Evolutionary conservation across 2,329 filamentous ascomycete species (phyloP), one percentile per base, ranked within the genome.

Genomic region (Colletotrichum theobromicola): DNA sequence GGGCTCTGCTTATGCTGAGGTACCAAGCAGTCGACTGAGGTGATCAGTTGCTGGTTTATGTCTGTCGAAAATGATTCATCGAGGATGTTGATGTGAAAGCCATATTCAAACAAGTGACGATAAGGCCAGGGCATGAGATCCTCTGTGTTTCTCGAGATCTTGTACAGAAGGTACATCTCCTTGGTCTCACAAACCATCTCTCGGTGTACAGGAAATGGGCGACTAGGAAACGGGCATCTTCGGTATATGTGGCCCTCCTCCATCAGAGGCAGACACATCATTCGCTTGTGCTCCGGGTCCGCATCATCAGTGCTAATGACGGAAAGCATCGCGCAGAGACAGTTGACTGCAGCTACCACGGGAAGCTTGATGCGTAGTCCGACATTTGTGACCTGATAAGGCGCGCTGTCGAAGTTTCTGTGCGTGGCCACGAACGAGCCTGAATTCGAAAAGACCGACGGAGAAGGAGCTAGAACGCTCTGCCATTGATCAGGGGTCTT

Each of bases 181-280:
- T 53, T 71, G 3, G 55, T 53, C n/a, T 67, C 72, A 34, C 63
- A 67, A 13, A 62, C 62, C 68, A 75, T 58, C 7, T 24, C 13
- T 5, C 58, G 30, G 26, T 72, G 72, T 10, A 75, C 32, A 3
- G 72, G 63, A 28, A 75, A 72, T 3, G 68, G 63, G 4, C 46
- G 30, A 2, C 68, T 58, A 21, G 72, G 72, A 2, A 75, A 67
- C 13, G 72, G 67, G 12, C 68, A 71, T 5, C 68, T 57, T 13
- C 72, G 60, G 46, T 72, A 53, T 26, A 75, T 58, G 5, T 64
- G n/a, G 28, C 50, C 58, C 7, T 72, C 72, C 37, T 67, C 42
- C 34, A 72, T 62, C 26, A 74, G 42, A 32, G 73, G 76, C 8
- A 72, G 57, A n/a, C 72, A 75, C 63, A 75, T 72, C 46, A 42